Base-by-base conservation (phyloP, 768 basidiomycete genomes). In the Tephrocybe rancida region DNA sequence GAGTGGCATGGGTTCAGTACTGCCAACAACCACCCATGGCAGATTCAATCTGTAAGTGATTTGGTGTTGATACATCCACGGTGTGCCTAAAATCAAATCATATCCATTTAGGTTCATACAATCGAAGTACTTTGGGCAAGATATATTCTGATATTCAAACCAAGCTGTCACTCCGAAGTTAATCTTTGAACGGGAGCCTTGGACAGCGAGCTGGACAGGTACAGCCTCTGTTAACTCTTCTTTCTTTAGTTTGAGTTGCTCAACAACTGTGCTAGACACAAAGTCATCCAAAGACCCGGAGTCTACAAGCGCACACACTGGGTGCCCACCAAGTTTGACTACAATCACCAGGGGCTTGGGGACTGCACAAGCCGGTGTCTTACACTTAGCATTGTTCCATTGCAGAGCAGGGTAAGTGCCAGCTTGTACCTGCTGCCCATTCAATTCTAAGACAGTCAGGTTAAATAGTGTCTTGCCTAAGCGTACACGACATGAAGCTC, bases 261-360 rank as follows among this genome's bases (percentile, higher is more conserved):
- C 68, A 8, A 62, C 72, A 3, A 74, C 18, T 4, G 54, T 58
- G 3, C 68, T 63, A 1, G 70, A 70, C 48, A 75, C 67, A 35
- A 77, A 75, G 48, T 76, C 75, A 1, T 70, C 67, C 0, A 72
- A 48, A 0, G 75, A 77, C 13, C 73, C 72, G 0, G 68, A 64
- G 44, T 77, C 73, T n/a, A 77, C 39, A 7, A 76, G 48, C 0
- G 74, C 72, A 1, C 67, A 52, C 0, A 58, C 67, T 0, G 68
- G 66, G 5, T 70, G 51, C 0, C 64, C 71, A 51, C 73, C 71
- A 10, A 77, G 55, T 1, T 63, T 45, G 0, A 64, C 64, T 0
- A 63, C 63, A 0, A 75, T 54, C 0, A 72, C 62, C 0, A 74
- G 27, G 7, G 30, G 30, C 30, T 32, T 32, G 7, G 30, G 30